Base-by-base conservation (phyloP, 2,329 filamentous ascomycete species). In the Amauroascus verrucosus region DNA sequence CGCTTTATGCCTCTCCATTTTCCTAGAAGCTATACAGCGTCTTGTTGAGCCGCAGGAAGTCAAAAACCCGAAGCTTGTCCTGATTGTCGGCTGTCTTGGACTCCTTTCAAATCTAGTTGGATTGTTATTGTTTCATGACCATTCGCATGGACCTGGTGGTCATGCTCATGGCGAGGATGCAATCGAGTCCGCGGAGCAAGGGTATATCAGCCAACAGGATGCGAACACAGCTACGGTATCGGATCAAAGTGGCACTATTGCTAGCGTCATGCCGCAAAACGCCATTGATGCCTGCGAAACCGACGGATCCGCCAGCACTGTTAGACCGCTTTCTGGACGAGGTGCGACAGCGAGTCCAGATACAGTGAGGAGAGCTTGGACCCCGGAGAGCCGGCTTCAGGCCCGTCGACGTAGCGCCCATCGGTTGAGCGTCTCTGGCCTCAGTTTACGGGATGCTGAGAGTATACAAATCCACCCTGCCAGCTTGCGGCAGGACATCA, bases 1-100 rank as follows among this genome's bases (percentile, higher is more conserved):
- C 65, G 93, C 93, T 6, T 80, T 98, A 7, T 98, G 93, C 72
- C 77, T 98, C 54, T 94, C 91, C 48, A 98, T 98, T 70, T 86
- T 97, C 64, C 83, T 98, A 63, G 93, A 98, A 71, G 93, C 93
- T 14, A 80, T 96, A 56, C 88, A 90, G 63, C 85, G 93, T 64
- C 86, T 98, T 61, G 79, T 97, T 65, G 88, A 97, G 63, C 89
- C 90, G 6, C 90, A 91, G 63, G 82, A 86, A 66, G 90, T 98
- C 64, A 77, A 77, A 48, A 88, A 95, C 63, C 90, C 93, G 1
- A 79, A 85, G 62, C 77, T 98, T 35, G 89, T 98, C 60, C 81
- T 95, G 55, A 84, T 93, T 58, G 93, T 98, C 49, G 93, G 93
- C 38, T 89, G 79, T 57, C 78, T 88, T 55, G 93, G 93, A 49